These are phyloP conservation scores for Ogataea saltuana DNA, from an alignment of 805 yeast genomes.

Conservation along the genomic window DNA sequence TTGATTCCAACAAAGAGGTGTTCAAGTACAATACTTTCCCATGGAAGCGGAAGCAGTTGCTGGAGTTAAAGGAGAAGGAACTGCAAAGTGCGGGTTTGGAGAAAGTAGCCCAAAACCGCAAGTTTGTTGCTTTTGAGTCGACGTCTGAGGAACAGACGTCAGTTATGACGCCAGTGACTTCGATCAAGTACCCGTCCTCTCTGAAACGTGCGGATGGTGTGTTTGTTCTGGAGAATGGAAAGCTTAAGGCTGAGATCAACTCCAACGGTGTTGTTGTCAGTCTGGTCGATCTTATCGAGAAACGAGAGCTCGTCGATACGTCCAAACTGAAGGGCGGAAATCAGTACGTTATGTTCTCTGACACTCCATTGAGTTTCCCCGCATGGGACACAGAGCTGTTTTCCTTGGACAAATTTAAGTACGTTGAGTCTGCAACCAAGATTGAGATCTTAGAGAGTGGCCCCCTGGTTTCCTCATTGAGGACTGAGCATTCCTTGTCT, in stretches of 20 bases:
- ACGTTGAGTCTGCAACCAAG: constrained; percentile 43
- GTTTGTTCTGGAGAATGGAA: constrained; percentile 59
- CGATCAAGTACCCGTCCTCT: constrained; percentile 49
- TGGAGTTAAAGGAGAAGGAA: constrained; percentile 28
- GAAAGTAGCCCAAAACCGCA: constrained; percentile 15
- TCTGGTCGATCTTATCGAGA: constrained; percentile 56
- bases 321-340: constrained; percentile 65
- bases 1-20: constrained; percentile 21
- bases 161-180: constrained; percentile 28
- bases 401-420: constrained; percentile 70
- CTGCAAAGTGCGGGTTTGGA: background rate
- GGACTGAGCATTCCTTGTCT: constrained; percentile 62
- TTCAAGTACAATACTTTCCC: constrained; percentile 56
- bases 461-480: constrained; percentile 62
- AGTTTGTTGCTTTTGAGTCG: constrained; percentile 23
- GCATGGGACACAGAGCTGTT: constrained; percentile 98
- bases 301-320: constrained; percentile 67
- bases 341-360: constrained; percentile 80
- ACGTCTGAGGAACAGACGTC: constrained; percentile 6
- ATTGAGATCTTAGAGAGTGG: constrained; percentile 47
- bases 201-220: constrained; percentile 42
- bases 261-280: constrained; percentile 59
- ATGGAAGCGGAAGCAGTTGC: constrained; percentile 58
- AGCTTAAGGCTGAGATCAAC: constrained; percentile 55
- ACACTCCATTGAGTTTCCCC: constrained; percentile 86